Conservation (phyloP, 495 filamentous ascomycete species). For the Pyrenula massariospora region DNA sequence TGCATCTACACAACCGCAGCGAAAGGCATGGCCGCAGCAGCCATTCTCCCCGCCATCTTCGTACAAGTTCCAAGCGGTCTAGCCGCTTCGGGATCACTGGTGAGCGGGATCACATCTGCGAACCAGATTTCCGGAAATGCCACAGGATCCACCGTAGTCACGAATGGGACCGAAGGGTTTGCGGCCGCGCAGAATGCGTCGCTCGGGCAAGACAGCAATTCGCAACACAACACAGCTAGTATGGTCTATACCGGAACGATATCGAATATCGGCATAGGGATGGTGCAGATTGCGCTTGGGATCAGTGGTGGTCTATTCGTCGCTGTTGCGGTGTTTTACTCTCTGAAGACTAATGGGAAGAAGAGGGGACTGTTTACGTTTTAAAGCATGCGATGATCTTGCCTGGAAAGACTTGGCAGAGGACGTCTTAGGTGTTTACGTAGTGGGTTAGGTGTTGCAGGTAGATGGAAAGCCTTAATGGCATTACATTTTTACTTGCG, state of each 20-base stretch:
- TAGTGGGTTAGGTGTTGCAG: no score
- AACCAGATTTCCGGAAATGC: conserved; percentile 57
- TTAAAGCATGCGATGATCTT: no score
- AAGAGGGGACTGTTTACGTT: conserved; percentile 83
- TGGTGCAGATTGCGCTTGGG: conserved; percentile 87
- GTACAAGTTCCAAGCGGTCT: conserved; percentile 89
- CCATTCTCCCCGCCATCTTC: conserved; percentile 86
- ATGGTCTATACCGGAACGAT: conserved; percentile 40
- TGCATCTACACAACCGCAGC: conserved; percentile 80
- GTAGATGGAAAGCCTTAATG: no score
- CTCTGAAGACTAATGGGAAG: conserved; percentile 47
- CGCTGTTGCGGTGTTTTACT: conserved; percentile 79
- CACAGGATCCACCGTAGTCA: conserved; percentile 30
- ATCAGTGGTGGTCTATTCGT: conserved; percentile 87
- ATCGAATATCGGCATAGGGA: conserved; percentile 74
- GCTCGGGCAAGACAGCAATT: background rate
- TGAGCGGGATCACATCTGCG: conserved; percentile 76
- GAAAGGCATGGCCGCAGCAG: conserved; percentile 76
- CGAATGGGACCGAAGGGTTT: conserved; percentile 37
- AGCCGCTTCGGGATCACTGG: conserved; percentile 68
- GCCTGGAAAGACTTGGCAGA: no score
- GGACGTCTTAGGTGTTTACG: no score
- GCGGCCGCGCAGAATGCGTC: conserved; percentile 29
- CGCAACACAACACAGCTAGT: conserved; percentile 4
- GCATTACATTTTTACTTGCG: no score